Evolutionary conservation across 1,284 basidiomycete species (phyloP).

Genomic region (Cutaneotrichosporon sp.): DNA sequence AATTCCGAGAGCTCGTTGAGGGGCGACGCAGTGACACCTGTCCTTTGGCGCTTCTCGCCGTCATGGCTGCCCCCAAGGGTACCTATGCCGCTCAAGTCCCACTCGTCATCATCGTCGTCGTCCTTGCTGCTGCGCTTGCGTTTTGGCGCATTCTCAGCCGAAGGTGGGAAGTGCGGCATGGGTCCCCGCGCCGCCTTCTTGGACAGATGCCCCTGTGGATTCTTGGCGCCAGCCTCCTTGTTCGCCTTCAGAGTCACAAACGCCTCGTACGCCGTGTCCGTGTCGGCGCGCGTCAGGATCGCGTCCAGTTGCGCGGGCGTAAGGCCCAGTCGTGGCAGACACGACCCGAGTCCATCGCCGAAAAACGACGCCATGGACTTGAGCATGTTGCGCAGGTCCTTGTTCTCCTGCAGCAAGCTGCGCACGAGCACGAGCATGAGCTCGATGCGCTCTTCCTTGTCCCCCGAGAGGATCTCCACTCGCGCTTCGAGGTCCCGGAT

Average conservation of each 20-base stretch:
- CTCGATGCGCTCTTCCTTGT: constrained; percentile 76
- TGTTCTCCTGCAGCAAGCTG: constrained; percentile 85
- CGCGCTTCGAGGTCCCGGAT: constrained; percentile 88
- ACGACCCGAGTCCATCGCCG: constrained; percentile 68
- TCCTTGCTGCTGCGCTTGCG: constrained; percentile 23
- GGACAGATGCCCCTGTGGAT: background rate
- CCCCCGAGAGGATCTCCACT: constrained; percentile 81
- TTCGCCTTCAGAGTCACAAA: constrained; percentile 56
- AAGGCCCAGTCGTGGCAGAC: constrained; percentile 65
- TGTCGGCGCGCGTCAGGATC: constrained; percentile 75
- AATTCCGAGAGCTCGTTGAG: constrained; percentile 1
- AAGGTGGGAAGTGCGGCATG: constrained; percentile 3
- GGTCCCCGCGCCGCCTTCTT: constrained; percentile 3
- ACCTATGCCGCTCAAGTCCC: too few species aligned
- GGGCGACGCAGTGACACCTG: background rate
- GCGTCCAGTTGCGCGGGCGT: constrained; percentile 66
- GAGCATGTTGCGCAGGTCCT: constrained; percentile 69
- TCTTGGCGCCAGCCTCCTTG: constrained; percentile 26
- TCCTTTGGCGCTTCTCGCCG: background rate
- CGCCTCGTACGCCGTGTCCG: constrained; percentile 83
- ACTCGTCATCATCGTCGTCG: constrained; percentile 5
- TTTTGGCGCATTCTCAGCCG: constrained; percentile 16
- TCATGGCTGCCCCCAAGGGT: too few species aligned
- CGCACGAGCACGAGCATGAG: constrained; percentile 75
- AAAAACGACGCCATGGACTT: constrained; percentile 71